Conservation (phyloP, 331 rosid genomes). For the Rosa hybrid region DNA sequence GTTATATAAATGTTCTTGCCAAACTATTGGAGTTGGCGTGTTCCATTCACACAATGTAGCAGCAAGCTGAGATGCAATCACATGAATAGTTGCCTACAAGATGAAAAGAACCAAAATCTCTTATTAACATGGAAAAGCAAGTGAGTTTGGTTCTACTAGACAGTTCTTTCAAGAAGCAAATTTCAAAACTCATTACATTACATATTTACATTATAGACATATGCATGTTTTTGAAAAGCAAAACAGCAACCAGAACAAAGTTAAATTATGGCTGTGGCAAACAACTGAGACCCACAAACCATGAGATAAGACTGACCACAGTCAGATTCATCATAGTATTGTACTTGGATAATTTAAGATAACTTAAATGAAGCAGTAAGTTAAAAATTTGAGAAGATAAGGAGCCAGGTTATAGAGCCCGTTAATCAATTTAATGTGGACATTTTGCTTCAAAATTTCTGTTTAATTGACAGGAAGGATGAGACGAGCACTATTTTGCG, state of each 20-base stretch:
- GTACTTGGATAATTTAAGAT: background rate
- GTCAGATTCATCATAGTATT: background rate
- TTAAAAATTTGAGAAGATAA: background rate
- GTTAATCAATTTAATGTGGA: background rate
- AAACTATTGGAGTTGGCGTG: conserved; percentile 81
- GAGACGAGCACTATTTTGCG: no score
- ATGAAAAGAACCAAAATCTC: conserved; percentile 22
- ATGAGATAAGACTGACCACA: background rate
- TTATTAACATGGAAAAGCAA: background rate
- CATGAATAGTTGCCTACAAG: conserved; percentile 66
- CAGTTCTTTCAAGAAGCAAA: conserved; percentile 7
- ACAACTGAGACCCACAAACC: background rate
- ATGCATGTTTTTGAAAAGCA: background rate
- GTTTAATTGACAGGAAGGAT: background rate
- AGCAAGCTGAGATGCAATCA: conserved; percentile 76
- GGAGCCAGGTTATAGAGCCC: background rate
- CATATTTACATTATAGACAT: background rate
- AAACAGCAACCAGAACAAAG: background rate
- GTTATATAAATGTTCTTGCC: conserved; percentile 89
- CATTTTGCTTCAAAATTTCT: background rate
- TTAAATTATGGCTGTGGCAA: background rate
- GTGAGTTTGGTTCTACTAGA: background rate
- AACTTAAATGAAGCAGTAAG: background rate
- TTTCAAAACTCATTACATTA: background rate
- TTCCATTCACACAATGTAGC: conserved; percentile 79